Evolutionary conservation across 306 rosid genomes (phyloP).

Genomic region (Cicer chorassanicum): DNA sequence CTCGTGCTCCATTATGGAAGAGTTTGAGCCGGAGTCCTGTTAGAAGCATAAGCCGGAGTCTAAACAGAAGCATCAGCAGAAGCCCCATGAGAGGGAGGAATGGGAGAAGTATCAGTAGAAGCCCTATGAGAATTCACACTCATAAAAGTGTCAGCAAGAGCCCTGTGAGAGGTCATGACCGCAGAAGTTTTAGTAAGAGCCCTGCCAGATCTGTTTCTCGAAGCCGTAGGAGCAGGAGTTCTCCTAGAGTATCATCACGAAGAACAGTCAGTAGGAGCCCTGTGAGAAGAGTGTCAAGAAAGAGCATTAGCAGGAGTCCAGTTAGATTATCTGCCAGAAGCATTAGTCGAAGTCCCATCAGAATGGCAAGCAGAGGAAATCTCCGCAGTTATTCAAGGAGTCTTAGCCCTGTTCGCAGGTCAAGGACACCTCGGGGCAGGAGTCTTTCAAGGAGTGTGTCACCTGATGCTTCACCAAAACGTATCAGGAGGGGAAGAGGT

Average conservation of each 20-base stretch:
- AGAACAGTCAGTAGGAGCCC: conserved; percentile 76
- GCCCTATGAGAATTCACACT: conserved; percentile 28
- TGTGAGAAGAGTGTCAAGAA: conserved; percentile 58
- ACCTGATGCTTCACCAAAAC: conserved; percentile 86
- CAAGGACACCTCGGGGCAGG: conserved; percentile 73
- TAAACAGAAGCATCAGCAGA: conserved; percentile 47
- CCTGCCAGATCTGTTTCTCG: conserved; percentile 56
- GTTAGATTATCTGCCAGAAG: conserved; percentile 60
- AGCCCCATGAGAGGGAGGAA: conserved; percentile 41
- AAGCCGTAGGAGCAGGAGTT: conserved; percentile 65
- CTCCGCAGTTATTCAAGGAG: conserved; percentile 87
- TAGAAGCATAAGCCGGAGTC: conserved; percentile 54
- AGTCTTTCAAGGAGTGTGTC: conserved; percentile 89
- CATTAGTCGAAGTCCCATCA: conserved; percentile 72
- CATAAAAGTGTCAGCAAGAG: conserved; percentile 58
- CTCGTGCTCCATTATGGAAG: conserved; percentile 53
- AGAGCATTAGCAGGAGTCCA: conserved; percentile 75
- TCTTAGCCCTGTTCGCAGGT: conserved; percentile 75
- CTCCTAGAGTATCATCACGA: conserved; percentile 58
- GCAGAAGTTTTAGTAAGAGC: conserved; percentile 61
- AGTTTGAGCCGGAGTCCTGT: conserved; percentile 71
- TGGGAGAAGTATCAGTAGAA: conserved; percentile 43
- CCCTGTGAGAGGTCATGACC: conserved; percentile 46
- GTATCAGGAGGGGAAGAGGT: conserved; percentile 94
- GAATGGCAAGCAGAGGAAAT: conserved; percentile 59